Base-by-base conservation (phyloP, 2,329 filamentous ascomycete genomes). In the Monosporascus sp. region DNA sequence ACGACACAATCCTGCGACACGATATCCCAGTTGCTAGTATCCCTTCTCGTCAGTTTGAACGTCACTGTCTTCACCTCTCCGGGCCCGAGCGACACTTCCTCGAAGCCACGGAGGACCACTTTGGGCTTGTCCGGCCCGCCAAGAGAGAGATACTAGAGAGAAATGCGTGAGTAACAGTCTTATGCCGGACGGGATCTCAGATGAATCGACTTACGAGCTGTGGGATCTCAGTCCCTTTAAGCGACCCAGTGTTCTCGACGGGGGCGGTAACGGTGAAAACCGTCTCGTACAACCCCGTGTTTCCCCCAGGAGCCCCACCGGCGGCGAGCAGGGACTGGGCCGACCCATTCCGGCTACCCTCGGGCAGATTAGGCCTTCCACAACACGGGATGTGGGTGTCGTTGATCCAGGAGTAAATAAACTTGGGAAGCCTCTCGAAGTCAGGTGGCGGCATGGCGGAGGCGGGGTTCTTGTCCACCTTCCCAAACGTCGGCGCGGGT, bases 21-120 rank as follows among this genome's bases (percentile, higher is more conserved):
- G 1, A 81, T 73, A 61, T 96, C 88, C 92, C 92, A 97, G 74
- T 91, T 94, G 67, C 87, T 91, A 53, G 97, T 63, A 66, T 97
- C 93, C 52, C 90, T 84, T 43, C 91, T 81, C 16, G 85, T 91
- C 55, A 97, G 71, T 40, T 86, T 81, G 1, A 83, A 85, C 1
- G 70, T 77, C 72, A 94, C 94, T 1, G 78, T 83, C 14, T 76
- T 77, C 50, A 78, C 83, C 70, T 84, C 71, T 16, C 89, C 90
- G 1, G 88, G 80, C 14, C 80, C 76, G 55, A 97, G 85, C 50
- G 76, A 78, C 52, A 96, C 71, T 48, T 90, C 83, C 53, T 95
- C 89, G 64, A 97, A 97, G 27, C 86, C 86, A 56, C 93, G 85
- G 19, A 97, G 83, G 6, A 84, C 78, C 16, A 78, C 73, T 11